Evolutionary conservation across 768 basidiomycete species (phyloP).

Genomic region (Dendrothele bispora): DNA sequence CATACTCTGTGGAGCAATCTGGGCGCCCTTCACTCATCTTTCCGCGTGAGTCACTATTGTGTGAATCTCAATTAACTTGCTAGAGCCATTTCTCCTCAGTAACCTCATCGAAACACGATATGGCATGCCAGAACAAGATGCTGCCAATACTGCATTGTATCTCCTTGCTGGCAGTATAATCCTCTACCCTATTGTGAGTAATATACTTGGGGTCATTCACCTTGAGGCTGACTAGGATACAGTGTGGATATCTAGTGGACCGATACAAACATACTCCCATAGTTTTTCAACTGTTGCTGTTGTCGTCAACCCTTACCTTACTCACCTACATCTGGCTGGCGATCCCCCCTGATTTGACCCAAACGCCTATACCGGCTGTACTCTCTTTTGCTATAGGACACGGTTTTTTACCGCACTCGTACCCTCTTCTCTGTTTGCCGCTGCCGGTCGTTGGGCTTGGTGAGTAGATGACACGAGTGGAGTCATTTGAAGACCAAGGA

Average conservation of each 20-base stretch:
- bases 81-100: conserved; percentile 36
- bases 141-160: conserved; percentile 67
- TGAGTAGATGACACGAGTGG: too few relatives aligned
- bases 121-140: conserved; percentile 54
- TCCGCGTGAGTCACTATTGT: conserved; percentile 54
- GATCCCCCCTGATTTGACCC: conserved; percentile 56
- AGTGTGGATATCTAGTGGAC: conserved; percentile 73
- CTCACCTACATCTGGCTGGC: conserved; percentile 67
- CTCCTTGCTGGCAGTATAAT: conserved; percentile 68
- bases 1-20: conserved; percentile 71
- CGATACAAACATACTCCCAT: conserved; percentile 54
- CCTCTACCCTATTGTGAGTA: conserved; percentile 66
- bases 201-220: neutral
- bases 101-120: conserved; percentile 76
- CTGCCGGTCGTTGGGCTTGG: too few relatives aligned
- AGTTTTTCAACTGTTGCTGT: conserved; percentile 54
- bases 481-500: too few relatives aligned
- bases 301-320: conserved; percentile 61
- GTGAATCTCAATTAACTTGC: neutral
- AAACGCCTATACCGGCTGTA: conserved; percentile 61
- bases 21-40: conserved; percentile 78
- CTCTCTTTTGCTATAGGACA: conserved; percentile 63
- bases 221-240: conserved; percentile 3
- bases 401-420: conserved; percentile 70
- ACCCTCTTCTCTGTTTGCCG: too few relatives aligned